Evolutionary conservation across 306 rosid species (phyloP), one percentile per base, ranked within the genome.

Genomic region (Rubus parviflorus): DNA sequence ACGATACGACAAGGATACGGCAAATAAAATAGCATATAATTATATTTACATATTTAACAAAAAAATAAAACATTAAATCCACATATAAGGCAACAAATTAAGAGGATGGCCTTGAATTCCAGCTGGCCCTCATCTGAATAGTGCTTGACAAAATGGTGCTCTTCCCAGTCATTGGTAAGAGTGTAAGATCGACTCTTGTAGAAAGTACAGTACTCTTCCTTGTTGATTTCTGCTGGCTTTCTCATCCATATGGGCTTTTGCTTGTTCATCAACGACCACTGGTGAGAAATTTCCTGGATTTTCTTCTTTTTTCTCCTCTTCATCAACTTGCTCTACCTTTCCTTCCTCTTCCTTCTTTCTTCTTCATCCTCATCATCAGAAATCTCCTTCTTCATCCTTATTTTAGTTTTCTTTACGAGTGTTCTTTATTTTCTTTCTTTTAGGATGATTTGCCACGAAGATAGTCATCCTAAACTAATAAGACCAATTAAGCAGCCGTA

Each of bases 171-270:
- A 51, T 94, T 94, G 37, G 98, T 94, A 7, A 94, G 93, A n/a
- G n/a, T n/a, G n/a, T n/a, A n/a, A n/a, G n/a, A n/a, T n/a, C n/a
- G n/a, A 81, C 97, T 91, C 87, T 92, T 94, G 45, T 94, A 94
- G 75, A 94, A 92, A 1, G 98, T 96, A 79, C 96, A 79, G 75
- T 92, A 94, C 73, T 94, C 98, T 23, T 94, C 97, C 80, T 94
- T 91, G 0, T 82, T 81, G 22, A 94, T 94, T 80, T 94, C 97
- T 54, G 92, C 98, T 1, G 98, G 90, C 90, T 94, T 94, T 89
- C 98, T 92, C 97, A 94, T 89, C 98, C 98, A 92, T 72, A 90
- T 94, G 12, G 98, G 98, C 80, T 94, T 94, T 67, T 94, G 97
- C 80, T 94, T 94, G 97, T 94, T 94, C 72, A 94, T 93, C 91